These are phyloP conservation scores for Boehmeria nivea DNA, from an alignment of 306 rosid species.

Conservation along the genomic window DNA sequence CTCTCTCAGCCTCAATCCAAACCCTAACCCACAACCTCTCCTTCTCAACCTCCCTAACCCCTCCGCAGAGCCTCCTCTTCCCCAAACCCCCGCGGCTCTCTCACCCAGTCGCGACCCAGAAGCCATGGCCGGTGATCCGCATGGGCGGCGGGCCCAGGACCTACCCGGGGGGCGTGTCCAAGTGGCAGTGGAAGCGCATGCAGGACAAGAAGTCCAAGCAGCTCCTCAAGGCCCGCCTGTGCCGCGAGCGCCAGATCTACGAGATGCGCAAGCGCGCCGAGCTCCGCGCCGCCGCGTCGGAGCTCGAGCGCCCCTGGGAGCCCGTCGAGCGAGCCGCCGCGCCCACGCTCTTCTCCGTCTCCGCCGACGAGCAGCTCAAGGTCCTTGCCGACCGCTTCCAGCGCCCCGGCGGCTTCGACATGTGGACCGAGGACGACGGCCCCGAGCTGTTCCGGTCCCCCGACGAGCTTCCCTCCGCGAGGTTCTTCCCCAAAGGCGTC, in stretches of 20 bases:
- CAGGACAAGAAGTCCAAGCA: slow-evolving; percentile 83
- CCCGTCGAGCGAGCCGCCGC: slow-evolving; percentile 51
- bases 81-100: slow-evolving; percentile 28
- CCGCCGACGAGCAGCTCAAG: slow-evolving; percentile 86
- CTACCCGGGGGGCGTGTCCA: slow-evolving; percentile 85
- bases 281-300: slow-evolving; percentile 78
- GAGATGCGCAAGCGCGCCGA: slow-evolving; percentile 98
- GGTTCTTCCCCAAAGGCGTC: slow-evolving; percentile 91
- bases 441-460: slow-evolving; percentile 70
- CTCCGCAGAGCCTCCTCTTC: slow-evolving; percentile 29
- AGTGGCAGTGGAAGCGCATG: slow-evolving; percentile 99
- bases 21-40: slow-evolving; percentile 22
- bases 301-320: slow-evolving; percentile 95
- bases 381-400: slow-evolving; percentile 91
- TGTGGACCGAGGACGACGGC: slow-evolving; percentile 81
- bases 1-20: slow-evolving; percentile 22
- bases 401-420: slow-evolving; percentile 79
- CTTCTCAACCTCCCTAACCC: slow-evolving; percentile 34
- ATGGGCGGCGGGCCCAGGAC: slow-evolving; percentile 99
- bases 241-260: slow-evolving; percentile 82
- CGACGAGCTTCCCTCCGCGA: slow-evolving; percentile 78
- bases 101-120: slow-evolving; percentile 15
- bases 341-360: slow-evolving; percentile 60
- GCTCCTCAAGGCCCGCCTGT: slow-evolving; percentile 73
- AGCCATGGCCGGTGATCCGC: slow-evolving; percentile 42